Conservation (phyloP, 2,329 filamentous ascomycete genomes). For the Verticillium zaregamsianum region DNA sequence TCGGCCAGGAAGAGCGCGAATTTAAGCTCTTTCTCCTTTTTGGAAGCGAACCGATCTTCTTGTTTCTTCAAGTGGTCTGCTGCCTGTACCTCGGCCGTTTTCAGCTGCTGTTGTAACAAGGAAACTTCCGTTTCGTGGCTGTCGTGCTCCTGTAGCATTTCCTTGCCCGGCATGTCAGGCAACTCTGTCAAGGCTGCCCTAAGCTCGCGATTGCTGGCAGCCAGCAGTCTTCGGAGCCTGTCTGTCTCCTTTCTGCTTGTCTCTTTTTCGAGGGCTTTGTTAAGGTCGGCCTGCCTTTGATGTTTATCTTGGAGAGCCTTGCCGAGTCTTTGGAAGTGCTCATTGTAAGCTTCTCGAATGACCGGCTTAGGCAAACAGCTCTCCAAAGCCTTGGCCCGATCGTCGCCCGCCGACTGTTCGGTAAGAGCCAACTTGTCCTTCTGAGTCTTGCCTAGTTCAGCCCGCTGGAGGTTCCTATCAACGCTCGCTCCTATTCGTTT, state of each 20-base stretch:
- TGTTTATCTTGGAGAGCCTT: background rate
- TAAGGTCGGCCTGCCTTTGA: background rate
- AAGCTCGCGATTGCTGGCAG: background rate
- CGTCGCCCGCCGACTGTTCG: background rate
- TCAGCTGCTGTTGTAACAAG: background rate
- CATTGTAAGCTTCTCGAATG: background rate
- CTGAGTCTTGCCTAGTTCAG: background rate
- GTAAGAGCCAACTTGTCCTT: background rate
- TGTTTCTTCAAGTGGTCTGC: background rate
- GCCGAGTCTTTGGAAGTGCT: background rate
- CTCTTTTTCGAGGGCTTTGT: background rate
- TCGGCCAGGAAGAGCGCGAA: background rate
- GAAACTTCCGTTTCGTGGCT: background rate
- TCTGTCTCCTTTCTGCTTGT: background rate
- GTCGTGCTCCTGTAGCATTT: background rate
- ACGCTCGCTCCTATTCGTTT: background rate
- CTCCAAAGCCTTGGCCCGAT: background rate
- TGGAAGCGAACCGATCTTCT: background rate
- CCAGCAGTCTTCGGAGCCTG: background rate
- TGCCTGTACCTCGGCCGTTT: background rate
- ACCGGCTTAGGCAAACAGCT: background rate
- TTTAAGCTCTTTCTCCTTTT: background rate
- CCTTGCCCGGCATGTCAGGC: background rate
- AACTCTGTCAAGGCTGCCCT: background rate
- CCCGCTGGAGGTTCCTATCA: background rate